A percentile compares a stretch with the other conserved stretches of the same genome.
Evolutionary conservation across 805 yeast genomes (phyloP).

Genomic region (Candida coquimbonensis): DNA sequence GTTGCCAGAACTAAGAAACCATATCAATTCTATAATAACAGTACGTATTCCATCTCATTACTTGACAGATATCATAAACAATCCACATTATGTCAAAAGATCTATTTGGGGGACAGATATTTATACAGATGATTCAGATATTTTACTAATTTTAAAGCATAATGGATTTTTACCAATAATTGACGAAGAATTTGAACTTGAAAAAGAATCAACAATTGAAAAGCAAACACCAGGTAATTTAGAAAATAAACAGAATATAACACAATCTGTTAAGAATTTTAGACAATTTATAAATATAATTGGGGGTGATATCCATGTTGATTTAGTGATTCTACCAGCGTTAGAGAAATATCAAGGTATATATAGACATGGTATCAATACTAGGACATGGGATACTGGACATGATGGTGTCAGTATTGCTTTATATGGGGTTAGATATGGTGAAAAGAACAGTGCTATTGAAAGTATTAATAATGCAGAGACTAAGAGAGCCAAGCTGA

Average conservation of each 20-base stretch:
- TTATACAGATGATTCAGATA: slow-evolving; percentile 90
- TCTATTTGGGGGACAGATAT: slow-evolving; percentile 88
- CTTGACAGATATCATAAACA: slow-evolving; percentile 20
- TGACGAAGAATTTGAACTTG: slow-evolving; percentile 17
- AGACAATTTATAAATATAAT: slow-evolving; percentile 22
- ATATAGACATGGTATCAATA: slow-evolving; percentile 59
- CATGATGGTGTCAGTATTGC: slow-evolving; percentile 81
- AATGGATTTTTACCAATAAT: slow-evolving; percentile 51
- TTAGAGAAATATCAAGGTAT: slow-evolving; percentile 59
- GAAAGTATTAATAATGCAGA: slow-evolving; percentile 13
- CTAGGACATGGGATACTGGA: slow-evolving; percentile 62
- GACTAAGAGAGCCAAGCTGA: slow-evolving; percentile 19
- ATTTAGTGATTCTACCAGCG: slow-evolving; percentile 53
- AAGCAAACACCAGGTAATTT: slow-evolving; percentile 37
- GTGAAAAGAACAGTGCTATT: slow-evolving; percentile 22
- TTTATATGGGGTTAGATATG: slow-evolving; percentile 37
- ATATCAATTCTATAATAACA: slow-evolving; percentile 34
- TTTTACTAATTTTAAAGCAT: slow-evolving; percentile 68
- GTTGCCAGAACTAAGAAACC: slow-evolving; percentile 28
- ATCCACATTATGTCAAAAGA: slow-evolving; percentile 17
- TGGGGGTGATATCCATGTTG: slow-evolving; percentile 29
- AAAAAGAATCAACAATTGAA: slow-evolving; percentile 9
- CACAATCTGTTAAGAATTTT: slow-evolving; percentile 22
- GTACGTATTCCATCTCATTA: slow-evolving; percentile 23
- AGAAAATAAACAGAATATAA: slow-evolving; percentile 24